Evolutionary conservation across 768 basidiomycete species (phyloP).

Genomic region (Dendrothele bispora): DNA sequence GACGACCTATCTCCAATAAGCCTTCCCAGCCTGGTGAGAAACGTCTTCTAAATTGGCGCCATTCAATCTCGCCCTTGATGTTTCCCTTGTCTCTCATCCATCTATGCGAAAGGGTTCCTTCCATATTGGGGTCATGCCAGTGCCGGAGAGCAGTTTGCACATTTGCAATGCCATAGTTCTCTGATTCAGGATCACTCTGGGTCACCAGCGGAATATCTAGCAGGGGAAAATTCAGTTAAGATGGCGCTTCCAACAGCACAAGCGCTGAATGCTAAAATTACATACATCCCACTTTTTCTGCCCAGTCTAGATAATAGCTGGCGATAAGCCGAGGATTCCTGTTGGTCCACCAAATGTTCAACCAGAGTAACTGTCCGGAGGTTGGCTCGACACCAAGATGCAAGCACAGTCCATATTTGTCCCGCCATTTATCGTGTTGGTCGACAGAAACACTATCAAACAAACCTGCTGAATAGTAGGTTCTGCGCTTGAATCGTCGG

Average conservation of each 20-base stretch:
- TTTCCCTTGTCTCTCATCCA: conserved; percentile 33
- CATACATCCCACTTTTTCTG: conserved; percentile 12
- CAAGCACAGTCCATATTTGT: conserved; percentile 24
- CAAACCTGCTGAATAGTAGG: conserved; percentile 27
- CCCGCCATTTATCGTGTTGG: conserved; percentile 36
- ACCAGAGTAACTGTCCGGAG: conserved; percentile 25
- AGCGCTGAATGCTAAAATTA: background rate
- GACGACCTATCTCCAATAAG: conserved; percentile 30
- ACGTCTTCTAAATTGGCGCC: conserved; percentile 30
- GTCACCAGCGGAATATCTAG: conserved; percentile 31
- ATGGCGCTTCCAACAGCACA: background rate
- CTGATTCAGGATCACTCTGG: conserved; percentile 34
- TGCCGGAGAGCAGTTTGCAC: conserved; percentile 34
- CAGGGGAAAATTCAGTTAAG: background rate
- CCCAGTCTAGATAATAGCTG: conserved; percentile 24
- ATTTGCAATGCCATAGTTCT: conserved; percentile 39
- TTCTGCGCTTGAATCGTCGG: conserved; percentile 15
- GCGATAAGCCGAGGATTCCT: conserved; percentile 23
- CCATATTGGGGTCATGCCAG: conserved; percentile 27
- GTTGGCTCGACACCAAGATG: conserved; percentile 28
- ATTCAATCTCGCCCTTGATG: conserved; percentile 37
- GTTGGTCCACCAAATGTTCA: conserved; percentile 35
- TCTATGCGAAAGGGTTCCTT: conserved; percentile 34
- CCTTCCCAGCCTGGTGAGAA: conserved; percentile 40
- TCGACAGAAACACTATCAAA: conserved; percentile 28